A percentile compares a stretch with the other conserved stretches of the same genome.
These are phyloP conservation scores for Phytophthora macrochlamydospora DNA, from an alignment of 352 stramenopile species.

Conservation along the genomic window DNA sequence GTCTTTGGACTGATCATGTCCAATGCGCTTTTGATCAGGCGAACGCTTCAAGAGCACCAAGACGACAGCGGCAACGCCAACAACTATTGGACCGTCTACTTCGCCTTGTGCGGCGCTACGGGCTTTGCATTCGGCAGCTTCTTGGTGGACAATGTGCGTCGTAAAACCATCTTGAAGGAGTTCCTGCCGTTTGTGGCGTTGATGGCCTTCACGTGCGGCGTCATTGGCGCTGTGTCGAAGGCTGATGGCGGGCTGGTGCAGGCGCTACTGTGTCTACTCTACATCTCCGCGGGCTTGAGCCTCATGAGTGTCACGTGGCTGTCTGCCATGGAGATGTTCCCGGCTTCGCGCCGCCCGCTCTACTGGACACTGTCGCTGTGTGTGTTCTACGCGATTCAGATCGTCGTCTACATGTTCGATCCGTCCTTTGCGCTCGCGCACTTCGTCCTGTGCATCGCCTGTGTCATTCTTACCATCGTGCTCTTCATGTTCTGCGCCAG, in stretches of 20 bases:
- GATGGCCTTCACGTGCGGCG: conserved; percentile 61
- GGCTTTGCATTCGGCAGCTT: conserved; percentile 79
- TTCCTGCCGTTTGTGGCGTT: conserved; percentile 77
- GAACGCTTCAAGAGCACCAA: conserved; percentile 39
- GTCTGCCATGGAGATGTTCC: conserved; percentile 83
- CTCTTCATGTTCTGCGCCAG: conserved; percentile 83
- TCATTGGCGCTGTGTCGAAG: conserved; percentile 48
- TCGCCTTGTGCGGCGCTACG: conserved; percentile 45
- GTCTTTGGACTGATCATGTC: conserved; percentile 77
- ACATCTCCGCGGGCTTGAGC: conserved; percentile 68
- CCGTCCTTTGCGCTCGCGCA: conserved; percentile 67
- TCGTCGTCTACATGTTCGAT: conserved; percentile 56
- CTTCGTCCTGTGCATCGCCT: conserved; percentile 59
- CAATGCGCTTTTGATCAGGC: conserved; percentile 58
- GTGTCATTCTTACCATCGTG: conserved; percentile 51
- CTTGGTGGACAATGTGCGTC: conserved; percentile 83
- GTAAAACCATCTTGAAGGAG: conserved; percentile 91
- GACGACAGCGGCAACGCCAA: conserved; percentile 21
- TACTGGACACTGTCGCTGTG: conserved; percentile 76
- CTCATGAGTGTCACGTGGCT: conserved; percentile 80
- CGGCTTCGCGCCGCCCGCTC: conserved; percentile 55
- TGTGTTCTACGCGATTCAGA: conserved; percentile 65
- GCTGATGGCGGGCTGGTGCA: conserved; percentile 47
- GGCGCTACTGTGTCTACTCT: conserved; percentile 63
- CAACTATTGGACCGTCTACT: conserved; percentile 68